Conservation (phyloP, 108 stramenopile species). For the Halocafeteria seosinensis region DNA sequence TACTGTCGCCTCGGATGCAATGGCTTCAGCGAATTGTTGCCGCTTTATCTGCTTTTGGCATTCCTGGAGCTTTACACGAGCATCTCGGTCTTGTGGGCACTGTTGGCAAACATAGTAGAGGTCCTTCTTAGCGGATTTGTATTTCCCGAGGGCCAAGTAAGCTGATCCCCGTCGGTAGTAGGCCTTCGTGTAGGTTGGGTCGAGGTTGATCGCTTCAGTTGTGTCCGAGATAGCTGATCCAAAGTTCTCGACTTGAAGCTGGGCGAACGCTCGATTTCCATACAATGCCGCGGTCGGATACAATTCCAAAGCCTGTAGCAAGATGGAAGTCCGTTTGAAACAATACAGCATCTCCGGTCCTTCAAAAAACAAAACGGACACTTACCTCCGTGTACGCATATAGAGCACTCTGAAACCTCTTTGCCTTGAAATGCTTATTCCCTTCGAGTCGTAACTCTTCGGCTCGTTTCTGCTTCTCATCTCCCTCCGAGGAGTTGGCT, state of each 20-base stretch:
- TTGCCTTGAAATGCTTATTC: background rate
- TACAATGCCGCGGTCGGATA: slow-evolving; percentile 51
- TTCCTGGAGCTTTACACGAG: slow-evolving; percentile 52
- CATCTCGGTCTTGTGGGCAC: slow-evolving; percentile 43
- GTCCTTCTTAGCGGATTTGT: slow-evolving; percentile 75
- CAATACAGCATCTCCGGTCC: too few relatives aligned
- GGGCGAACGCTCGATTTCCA: slow-evolving; percentile 73
- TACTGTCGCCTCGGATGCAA: slow-evolving; percentile 55
- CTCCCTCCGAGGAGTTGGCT: too few relatives aligned
- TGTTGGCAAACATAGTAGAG: slow-evolving; percentile 44
- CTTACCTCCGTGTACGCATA: slow-evolving; percentile 22
- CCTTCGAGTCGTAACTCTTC: background rate
- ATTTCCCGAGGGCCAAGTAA: slow-evolving; percentile 74
- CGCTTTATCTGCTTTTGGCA: slow-evolving; percentile 73
- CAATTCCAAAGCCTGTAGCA: slow-evolving; percentile 28
- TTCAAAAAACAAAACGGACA: too few relatives aligned
- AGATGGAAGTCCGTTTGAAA: too few relatives aligned
- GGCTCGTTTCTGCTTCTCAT: too few relatives aligned
- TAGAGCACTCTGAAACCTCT: slow-evolving; percentile 14
- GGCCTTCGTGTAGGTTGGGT: slow-evolving; percentile 74
- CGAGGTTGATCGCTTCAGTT: slow-evolving; percentile 58
- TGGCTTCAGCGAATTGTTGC: slow-evolving; percentile 69
- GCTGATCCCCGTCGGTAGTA: slow-evolving; percentile 91
- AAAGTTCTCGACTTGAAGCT: slow-evolving; percentile 81
- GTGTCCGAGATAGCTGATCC: slow-evolving; percentile 84